Percentiles rank a stretch among this genome's conserved stretches.
Evolutionary conservation across 257 asterid genomes (phyloP).

Genomic region (Nicotiana undulata): DNA sequence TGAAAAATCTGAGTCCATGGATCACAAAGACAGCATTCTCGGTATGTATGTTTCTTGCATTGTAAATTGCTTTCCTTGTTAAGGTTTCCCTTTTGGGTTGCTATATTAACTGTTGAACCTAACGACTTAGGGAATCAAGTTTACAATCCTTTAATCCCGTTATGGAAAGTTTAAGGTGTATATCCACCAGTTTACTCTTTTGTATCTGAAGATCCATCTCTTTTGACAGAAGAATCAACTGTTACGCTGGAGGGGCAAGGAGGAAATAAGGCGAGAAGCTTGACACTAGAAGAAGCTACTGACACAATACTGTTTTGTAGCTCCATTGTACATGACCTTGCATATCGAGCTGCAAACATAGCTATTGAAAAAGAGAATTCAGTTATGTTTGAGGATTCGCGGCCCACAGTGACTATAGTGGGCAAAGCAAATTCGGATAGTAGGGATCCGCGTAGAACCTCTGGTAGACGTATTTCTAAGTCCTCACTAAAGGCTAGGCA

Average conservation of each 20-base stretch:
- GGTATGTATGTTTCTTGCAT: slow-evolving; percentile 40
- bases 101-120: no score
- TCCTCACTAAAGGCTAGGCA: slow-evolving; percentile 57
- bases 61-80: background rate
- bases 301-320: slow-evolving; percentile 92
- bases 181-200: background rate
- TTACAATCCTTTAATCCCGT: background rate
- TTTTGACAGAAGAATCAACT: slow-evolving; percentile 61
- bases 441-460: slow-evolving; percentile 44
- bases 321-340: slow-evolving; percentile 83
- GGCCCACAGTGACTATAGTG: slow-evolving; percentile 35
- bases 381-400: slow-evolving; percentile 27
- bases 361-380: slow-evolving; percentile 59
- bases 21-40: slow-evolving; percentile 25
- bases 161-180: background rate
- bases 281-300: slow-evolving; percentile 92
- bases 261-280: slow-evolving; percentile 46
- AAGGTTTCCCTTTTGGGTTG: background rate
- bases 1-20: slow-evolving; percentile 36
- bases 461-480: slow-evolving; percentile 44
- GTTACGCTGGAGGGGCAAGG: slow-evolving; percentile 36
- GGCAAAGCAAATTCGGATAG: slow-evolving; percentile 49
- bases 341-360: slow-evolving; percentile 71
- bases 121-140: background rate
- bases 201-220: slow-evolving; percentile 1